Percentiles rank a stretch among this genome's conserved stretches.
Conservation (phyloP, 495 filamentous ascomycete species). For the Penicillium cinerascens region DNA sequence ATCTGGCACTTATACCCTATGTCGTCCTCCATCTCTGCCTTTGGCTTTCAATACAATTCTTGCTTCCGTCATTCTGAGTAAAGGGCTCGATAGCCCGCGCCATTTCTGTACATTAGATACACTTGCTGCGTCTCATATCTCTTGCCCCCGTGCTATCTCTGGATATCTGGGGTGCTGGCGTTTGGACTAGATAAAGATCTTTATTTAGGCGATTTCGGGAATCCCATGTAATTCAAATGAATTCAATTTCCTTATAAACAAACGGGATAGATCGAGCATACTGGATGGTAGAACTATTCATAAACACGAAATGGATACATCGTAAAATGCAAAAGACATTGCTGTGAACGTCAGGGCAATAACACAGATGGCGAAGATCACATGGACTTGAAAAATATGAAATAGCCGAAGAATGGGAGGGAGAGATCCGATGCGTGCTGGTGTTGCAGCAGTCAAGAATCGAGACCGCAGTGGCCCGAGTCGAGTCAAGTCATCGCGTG, state of each 20-base stretch:
- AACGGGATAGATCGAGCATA: not conserved
- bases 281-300: not conserved
- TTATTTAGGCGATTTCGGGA: not conserved
- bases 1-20: slow-evolving; percentile 19
- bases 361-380: not conserved
- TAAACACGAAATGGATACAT: not conserved
- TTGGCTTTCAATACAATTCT: not conserved
- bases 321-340: slow-evolving; percentile 1
- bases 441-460: not conserved
- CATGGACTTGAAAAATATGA: slow-evolving; percentile 8
- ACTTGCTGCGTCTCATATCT: not conserved
- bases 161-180: no score
- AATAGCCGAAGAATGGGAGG: slow-evolving; percentile 4
- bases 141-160: not conserved
- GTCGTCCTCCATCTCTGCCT: not conserved
- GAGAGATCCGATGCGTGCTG: not conserved
- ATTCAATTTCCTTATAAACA: not conserved
- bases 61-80: not conserved
- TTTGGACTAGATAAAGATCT: not conserved
- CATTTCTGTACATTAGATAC: slow-evolving; percentile 4
- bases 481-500: not conserved
- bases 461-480: not conserved
- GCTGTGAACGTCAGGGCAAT: not conserved
- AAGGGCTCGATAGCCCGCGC: not conserved
- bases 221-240: no score